Evolutionary conservation across 306 rosid genomes (phyloP).

Genomic region (Comarum palustre): DNA sequence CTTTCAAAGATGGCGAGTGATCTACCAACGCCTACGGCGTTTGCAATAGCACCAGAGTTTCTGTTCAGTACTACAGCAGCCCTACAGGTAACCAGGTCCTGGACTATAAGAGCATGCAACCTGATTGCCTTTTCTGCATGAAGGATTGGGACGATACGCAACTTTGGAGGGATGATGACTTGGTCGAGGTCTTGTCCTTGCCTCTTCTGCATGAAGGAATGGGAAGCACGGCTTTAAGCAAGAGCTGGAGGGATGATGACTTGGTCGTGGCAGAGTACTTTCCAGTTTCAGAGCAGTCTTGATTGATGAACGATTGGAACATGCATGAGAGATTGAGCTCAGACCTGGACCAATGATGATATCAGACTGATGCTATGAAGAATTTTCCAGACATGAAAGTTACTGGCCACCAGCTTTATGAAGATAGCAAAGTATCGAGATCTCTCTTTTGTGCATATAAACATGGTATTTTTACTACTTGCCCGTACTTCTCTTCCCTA

Average conservation of each 20-base stretch:
- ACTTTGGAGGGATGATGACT: background rate
- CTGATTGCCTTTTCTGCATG: background rate
- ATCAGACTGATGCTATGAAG: background rate
- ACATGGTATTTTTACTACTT: background rate
- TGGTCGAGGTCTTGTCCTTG: too few species aligned
- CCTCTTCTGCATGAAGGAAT: too few species aligned
- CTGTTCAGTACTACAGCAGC: background rate
- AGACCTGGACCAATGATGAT: background rate
- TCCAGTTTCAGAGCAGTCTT: background rate
- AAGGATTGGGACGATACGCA: conserved; percentile 6
- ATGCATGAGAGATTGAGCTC: background rate
- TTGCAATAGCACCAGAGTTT: background rate
- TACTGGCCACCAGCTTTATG: background rate
- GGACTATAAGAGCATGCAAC: background rate
- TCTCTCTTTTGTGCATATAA: background rate
- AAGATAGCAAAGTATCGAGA: background rate
- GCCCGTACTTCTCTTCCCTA: background rate
- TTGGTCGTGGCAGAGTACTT: background rate
- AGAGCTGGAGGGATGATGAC: too few species aligned
- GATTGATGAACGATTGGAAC: background rate
- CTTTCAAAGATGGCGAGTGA: conserved; percentile 6
- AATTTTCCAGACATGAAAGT: background rate
- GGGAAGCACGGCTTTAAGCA: too few species aligned
- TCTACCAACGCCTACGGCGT: background rate
- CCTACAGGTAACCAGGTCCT: background rate